Conservation (phyloP, 139 green algal genomes). For the Asterochloris sp. region DNA sequence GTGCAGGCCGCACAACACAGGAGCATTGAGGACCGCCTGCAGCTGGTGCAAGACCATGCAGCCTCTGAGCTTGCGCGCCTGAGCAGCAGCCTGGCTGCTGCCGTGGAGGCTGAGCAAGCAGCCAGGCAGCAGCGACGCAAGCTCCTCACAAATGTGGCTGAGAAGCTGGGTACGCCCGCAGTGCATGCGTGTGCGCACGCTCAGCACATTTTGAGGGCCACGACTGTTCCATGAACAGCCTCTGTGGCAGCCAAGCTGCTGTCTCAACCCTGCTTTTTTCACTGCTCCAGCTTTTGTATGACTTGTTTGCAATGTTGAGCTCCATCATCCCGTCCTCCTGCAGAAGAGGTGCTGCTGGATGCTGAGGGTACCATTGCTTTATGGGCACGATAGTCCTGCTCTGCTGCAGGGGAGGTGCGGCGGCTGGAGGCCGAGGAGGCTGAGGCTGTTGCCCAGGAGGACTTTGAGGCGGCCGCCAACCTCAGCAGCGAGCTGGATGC, state of each 20-base stretch:
- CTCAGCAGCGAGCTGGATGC: constrained; percentile 35
- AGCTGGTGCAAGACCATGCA: not conserved
- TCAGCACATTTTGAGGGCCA: too few relatives aligned
- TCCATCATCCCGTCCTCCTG: too few relatives aligned
- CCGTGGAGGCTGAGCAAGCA: constrained; percentile 6
- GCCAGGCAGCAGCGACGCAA: constrained; percentile 1
- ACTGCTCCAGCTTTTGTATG: too few relatives aligned
- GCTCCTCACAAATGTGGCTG: not conserved
- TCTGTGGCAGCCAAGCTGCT: too few relatives aligned
- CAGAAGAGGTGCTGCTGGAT: too few relatives aligned
- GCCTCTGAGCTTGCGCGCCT: not conserved
- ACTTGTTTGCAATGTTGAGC: too few relatives aligned
- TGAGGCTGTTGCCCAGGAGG: constrained; percentile 43
- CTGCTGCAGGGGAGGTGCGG: constrained; percentile 1
- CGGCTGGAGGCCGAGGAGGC: constrained; percentile 30
- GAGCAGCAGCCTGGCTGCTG: not conserved
- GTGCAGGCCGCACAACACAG: constrained; percentile 1
- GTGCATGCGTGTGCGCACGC: too few relatives aligned
- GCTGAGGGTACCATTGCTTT: not conserved
- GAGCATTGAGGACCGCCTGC: not conserved
- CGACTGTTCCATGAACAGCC: too few relatives aligned
- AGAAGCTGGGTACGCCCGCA: too few relatives aligned
- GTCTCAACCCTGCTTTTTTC: too few relatives aligned
- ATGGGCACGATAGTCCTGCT: not conserved
- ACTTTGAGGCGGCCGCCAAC: constrained; percentile 44